A percentile compares a stretch with the other conserved stretches of the same genome.
Evolutionary conservation across 2,329 filamentous ascomycete species (phyloP).

Genomic region (Aspergillus sp.): DNA sequence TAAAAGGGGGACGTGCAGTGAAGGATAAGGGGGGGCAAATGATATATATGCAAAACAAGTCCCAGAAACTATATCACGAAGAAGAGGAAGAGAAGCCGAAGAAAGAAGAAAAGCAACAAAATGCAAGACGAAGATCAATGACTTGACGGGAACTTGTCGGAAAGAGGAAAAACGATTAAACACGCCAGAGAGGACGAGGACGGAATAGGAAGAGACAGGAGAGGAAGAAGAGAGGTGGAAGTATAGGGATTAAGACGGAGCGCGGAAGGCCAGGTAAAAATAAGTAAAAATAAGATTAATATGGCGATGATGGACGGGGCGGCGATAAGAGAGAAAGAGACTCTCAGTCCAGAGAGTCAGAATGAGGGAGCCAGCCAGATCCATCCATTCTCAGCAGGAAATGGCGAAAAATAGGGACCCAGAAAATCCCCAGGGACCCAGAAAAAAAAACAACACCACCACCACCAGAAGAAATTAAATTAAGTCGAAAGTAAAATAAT

Average conservation of each 20-base stretch:
- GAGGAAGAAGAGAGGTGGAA: constrained; percentile 5
- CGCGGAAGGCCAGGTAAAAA: constrained; percentile 11
- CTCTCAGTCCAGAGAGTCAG: constrained; percentile 7
- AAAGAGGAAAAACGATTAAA: not conserved
- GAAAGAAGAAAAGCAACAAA: not conserved
- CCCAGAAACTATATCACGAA: not conserved
- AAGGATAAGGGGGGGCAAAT: constrained; percentile 8
- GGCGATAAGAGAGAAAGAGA: constrained; percentile 45
- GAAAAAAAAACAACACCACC: constrained; percentile 8
- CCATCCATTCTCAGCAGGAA: not conserved
- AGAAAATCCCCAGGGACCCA: constrained; percentile 13
- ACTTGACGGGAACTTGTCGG: not conserved
- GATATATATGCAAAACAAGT: constrained; percentile 6
- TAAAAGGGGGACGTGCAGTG: constrained; percentile 2
- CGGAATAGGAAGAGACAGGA: constrained; percentile 5
- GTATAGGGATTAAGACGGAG: constrained; percentile 10
- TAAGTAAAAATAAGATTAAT: constrained; percentile 7
- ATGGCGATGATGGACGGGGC: constrained; percentile 14
- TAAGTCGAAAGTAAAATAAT: too few relatives aligned
- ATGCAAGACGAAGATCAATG: not conserved
- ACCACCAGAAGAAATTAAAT: not conserved
- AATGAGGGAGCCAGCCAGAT: not conserved
- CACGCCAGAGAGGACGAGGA: not conserved
- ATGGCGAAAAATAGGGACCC: constrained; percentile 21
- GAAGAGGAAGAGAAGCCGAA: not conserved